Evolutionary conservation across 108 stramenopile species (phyloP).

Genomic region (Conticribra weissflogii): DNA sequence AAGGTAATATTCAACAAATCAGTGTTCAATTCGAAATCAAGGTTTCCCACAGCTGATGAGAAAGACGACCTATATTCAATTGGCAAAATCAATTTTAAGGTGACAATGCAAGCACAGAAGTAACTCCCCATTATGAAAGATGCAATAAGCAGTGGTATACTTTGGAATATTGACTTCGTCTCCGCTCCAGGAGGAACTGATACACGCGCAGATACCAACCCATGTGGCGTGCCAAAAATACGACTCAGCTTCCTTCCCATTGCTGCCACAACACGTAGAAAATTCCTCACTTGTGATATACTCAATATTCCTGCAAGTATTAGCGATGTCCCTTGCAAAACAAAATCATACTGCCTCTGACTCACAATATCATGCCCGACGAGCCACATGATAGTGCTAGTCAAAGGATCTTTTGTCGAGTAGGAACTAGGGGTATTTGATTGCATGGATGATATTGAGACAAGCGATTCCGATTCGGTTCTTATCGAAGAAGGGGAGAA

Average conservation of each 20-base stretch:
- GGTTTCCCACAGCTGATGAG: slow-evolving; percentile 57
- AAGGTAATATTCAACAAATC: slow-evolving; percentile 60
- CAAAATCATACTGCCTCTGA: slow-evolving; percentile 52
- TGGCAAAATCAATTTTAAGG: slow-evolving; percentile 75
- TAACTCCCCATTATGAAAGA: slow-evolving; percentile 67
- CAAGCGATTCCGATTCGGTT: not conserved
- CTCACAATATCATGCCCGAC: slow-evolving; percentile 67
- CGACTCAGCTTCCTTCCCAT: slow-evolving; percentile 54
- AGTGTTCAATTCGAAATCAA: slow-evolving; percentile 55
- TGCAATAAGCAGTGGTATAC: slow-evolving; percentile 9
- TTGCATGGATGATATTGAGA: not conserved
- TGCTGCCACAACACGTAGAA: slow-evolving; percentile 58
- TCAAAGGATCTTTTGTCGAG: slow-evolving; percentile 55
- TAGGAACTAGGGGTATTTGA: not conserved
- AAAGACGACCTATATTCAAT: slow-evolving; percentile 59
- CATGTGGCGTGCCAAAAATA: slow-evolving; percentile 9
- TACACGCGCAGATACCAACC: not conserved
- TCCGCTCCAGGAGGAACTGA: not conserved
- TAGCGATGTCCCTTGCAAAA: slow-evolving; percentile 68
- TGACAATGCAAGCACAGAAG: slow-evolving; percentile 70
- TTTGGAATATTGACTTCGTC: not conserved
- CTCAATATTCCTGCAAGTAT: slow-evolving; percentile 69
- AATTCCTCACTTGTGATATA: slow-evolving; percentile 66
- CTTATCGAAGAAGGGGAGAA: not conserved
- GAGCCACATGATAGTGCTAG: slow-evolving; percentile 62